A percentile compares a stretch with the other conserved stretches of the same genome.
Evolutionary conservation across 306 rosid genomes (phyloP).

Genomic region (Vigna angularis): DNA sequence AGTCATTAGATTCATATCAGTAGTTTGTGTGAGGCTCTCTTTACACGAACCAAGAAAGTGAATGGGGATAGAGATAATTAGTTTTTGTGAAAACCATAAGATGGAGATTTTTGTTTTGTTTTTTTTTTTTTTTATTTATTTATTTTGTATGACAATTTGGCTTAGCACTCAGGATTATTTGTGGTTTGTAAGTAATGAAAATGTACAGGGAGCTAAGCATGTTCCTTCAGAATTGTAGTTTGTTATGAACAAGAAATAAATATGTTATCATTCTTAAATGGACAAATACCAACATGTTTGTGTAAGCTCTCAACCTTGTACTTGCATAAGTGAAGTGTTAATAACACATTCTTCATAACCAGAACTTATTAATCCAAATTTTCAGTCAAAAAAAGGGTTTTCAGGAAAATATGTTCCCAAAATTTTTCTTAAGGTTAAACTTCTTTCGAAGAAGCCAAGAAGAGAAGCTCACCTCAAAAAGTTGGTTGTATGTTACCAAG

Average conservation of each 20-base stretch:
- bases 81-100: conserved; percentile 36
- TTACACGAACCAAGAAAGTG: conserved; percentile 40
- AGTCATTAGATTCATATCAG: conserved; percentile 38
- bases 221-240: conserved; percentile 32
- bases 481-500: background rate
- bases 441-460: conserved; percentile 41
- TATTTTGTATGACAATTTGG: conserved; percentile 23
- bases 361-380: too few species aligned
- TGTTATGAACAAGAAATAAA: conserved; percentile 38
- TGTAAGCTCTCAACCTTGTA: background rate
- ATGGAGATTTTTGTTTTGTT: conserved; percentile 34
- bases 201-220: conserved; percentile 50
- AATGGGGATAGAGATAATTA: conserved; percentile 33
- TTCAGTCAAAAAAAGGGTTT: too few species aligned
- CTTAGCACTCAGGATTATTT: conserved; percentile 24
- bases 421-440: conserved; percentile 7
- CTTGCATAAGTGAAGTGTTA: background rate
- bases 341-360: too few species aligned
- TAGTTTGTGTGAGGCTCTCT: conserved; percentile 36
- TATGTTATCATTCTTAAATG: conserved; percentile 20
- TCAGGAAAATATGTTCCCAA: too few species aligned
- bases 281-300: background rate
- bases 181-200: conserved; percentile 41
- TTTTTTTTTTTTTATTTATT: background rate
- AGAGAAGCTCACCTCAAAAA: conserved; percentile 17